Evolutionary conservation across 192 early-diverging fungal genomes (phyloP).

Genomic region (Mortierella alpina): DNA sequence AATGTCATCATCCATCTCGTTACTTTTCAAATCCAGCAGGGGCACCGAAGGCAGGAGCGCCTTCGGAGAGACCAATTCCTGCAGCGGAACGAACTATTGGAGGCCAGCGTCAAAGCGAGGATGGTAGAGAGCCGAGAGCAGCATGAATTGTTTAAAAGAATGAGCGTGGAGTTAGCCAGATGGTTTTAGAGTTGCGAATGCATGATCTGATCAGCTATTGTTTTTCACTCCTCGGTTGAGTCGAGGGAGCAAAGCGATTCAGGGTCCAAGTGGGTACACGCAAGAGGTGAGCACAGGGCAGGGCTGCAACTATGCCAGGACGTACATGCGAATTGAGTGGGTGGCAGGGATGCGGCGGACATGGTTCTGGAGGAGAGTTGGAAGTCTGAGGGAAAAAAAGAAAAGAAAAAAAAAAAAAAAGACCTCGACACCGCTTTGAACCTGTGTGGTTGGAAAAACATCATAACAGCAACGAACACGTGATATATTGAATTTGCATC

Average conservation of each 20-base stretch:
- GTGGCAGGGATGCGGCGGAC: slow-evolving; percentile 56
- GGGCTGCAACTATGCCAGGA: background rate
- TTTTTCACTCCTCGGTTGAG: background rate
- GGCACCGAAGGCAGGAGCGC: slow-evolving; percentile 63
- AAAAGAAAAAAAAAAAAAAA: slow-evolving; percentile 19
- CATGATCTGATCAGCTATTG: slow-evolving; percentile 9
- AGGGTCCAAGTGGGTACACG: background rate
- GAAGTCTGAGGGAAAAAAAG: slow-evolving; percentile 28
- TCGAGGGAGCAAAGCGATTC: background rate
- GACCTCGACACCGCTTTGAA: background rate
- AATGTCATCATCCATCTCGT: background rate
- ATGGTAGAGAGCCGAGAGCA: background rate
- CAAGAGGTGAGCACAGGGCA: background rate
- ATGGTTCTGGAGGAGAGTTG: slow-evolving; percentile 24
- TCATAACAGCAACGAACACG: background rate
- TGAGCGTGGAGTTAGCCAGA: slow-evolving; percentile 13
- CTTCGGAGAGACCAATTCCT: slow-evolving; percentile 64
- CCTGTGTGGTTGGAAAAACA: background rate
- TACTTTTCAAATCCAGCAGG: slow-evolving; percentile 66
- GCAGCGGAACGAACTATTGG: slow-evolving; percentile 63
- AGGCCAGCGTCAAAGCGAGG: background rate
- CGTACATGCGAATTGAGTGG: slow-evolving; percentile 69
- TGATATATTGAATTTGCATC: slow-evolving; percentile 1
- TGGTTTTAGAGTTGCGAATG: slow-evolving; percentile 15
- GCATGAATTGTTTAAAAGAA: background rate